A percentile compares a stretch with the other conserved stretches of the same genome.
Conservation (phyloP, 83 land plant genomes). For the Larix sibirica region DNA sequence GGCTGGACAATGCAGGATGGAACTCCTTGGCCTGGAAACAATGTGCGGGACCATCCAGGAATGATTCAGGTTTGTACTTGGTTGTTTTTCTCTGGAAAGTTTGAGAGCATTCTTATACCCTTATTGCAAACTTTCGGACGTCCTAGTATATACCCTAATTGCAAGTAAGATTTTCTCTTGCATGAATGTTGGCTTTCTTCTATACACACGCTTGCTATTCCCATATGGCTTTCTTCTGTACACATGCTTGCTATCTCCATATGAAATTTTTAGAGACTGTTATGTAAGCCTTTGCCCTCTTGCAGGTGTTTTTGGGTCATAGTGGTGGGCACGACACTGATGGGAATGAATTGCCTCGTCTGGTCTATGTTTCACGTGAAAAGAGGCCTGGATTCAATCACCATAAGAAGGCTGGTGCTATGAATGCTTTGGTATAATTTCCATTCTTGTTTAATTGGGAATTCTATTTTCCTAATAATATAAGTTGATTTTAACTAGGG, state of each 20-base stretch:
- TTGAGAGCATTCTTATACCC: background rate
- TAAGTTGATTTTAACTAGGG: background rate
- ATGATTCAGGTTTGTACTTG: slow-evolving; percentile 69
- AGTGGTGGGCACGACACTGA: slow-evolving; percentile 55
- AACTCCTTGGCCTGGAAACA: slow-evolving; percentile 87
- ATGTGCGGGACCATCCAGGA: slow-evolving; percentile 80
- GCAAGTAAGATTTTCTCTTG: background rate
- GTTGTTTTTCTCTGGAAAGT: background rate
- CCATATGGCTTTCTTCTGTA: background rate
- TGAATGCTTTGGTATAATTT: slow-evolving; percentile 62
- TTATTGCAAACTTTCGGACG: background rate
- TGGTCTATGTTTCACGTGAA: slow-evolving; percentile 86
- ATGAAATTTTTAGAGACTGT: background rate
- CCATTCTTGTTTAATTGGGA: background rate
- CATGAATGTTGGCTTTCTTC: background rate
- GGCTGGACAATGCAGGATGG: slow-evolving; percentile 95
- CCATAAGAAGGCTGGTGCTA: slow-evolving; percentile 77
- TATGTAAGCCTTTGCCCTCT: background rate
- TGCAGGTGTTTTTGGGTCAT: slow-evolving; percentile 75
- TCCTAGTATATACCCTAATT: background rate
- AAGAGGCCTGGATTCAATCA: slow-evolving; percentile 76
- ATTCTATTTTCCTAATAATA: background rate
- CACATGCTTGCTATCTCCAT: background rate
- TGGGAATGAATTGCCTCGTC: slow-evolving; percentile 65
- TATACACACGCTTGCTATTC: background rate